phyloP scores from a whole-genome alignment of 306 rosid genomes.

The Glycyrrhiza uralensis region DNA sequence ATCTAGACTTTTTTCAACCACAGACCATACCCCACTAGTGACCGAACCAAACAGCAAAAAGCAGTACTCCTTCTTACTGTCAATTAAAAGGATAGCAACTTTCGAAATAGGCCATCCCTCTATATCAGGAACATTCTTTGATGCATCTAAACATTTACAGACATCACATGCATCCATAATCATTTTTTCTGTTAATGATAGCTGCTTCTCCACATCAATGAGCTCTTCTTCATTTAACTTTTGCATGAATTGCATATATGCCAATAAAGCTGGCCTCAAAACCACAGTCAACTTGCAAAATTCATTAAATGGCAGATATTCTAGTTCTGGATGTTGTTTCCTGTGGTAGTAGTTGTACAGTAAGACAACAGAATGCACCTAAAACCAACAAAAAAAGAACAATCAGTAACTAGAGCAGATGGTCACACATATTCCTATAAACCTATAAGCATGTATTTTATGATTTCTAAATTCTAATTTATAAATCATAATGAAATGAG shows the following conservation, averaged over 20 bases:
- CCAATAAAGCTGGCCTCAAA: slow-evolving; percentile 58
- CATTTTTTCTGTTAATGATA: slow-evolving; percentile 63
- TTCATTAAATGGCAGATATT: slow-evolving; percentile 50
- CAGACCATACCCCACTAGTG: slow-evolving; percentile 72
- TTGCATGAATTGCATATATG: slow-evolving; percentile 65
- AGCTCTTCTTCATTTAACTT: slow-evolving; percentile 41
- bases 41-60: slow-evolving; percentile 46
- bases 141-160: slow-evolving; percentile 53
- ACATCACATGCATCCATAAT: slow-evolving; percentile 74
- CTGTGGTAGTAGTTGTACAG: slow-evolving; percentile 80
- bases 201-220: slow-evolving; percentile 58
- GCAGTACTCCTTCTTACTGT: slow-evolving; percentile 63
- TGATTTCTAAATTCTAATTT: background rate
- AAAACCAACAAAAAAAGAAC: slow-evolving; percentile 25
- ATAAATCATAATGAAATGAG: background rate
- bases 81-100: slow-evolving; percentile 67
- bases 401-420: slow-evolving; percentile 27
- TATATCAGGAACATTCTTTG: slow-evolving; percentile 48
- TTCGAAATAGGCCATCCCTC: slow-evolving; percentile 78
- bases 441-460: background rate
- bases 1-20: slow-evolving; percentile 58
- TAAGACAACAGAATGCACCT: slow-evolving; percentile 79
- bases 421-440: background rate
- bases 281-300: slow-evolving; percentile 69
- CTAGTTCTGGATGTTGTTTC: slow-evolving; percentile 54